Percentiles rank a stretch among this genome's conserved stretches.
phyloP scores from a whole-genome alignment of 768 basidiomycete genomes.

The Gautieria morchelliformis region DNA sequence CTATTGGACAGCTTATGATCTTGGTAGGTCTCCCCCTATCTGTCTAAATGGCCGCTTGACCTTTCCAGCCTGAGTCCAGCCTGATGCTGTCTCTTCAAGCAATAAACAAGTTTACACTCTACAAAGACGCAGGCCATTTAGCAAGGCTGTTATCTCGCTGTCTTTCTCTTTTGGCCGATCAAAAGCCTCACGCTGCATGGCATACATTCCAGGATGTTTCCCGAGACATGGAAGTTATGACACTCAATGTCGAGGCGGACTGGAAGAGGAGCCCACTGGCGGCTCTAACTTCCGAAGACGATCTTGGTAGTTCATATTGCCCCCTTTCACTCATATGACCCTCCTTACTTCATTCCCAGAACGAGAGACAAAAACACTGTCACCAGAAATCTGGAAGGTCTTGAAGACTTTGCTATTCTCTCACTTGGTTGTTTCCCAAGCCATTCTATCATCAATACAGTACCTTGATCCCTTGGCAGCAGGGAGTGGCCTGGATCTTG shows the following conservation, averaged over 20 bases:
- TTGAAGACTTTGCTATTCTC: slow-evolving; percentile 74
- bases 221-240: slow-evolving; percentile 13
- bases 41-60: slow-evolving; percentile 18
- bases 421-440: slow-evolving; percentile 58
- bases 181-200: slow-evolving; percentile 14
- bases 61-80: slow-evolving; percentile 17
- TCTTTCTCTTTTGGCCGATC: slow-evolving; percentile 9
- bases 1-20: neutral
- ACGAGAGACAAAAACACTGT: slow-evolving; percentile 33
- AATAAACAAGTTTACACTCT: slow-evolving; percentile 20
- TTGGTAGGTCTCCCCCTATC: neutral
- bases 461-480: slow-evolving; percentile 36
- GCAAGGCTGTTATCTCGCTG: slow-evolving; percentile 7
- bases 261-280: slow-evolving; percentile 23
- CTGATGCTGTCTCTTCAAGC: slow-evolving; percentile 23
- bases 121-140: slow-evolving; percentile 24
- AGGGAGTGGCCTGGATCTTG: neutral
- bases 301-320: slow-evolving; percentile 16
- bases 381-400: slow-evolving; percentile 50
- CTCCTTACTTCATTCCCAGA: slow-evolving; percentile 21
- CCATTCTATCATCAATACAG: slow-evolving; percentile 43
- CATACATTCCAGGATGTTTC: slow-evolving; percentile 14
- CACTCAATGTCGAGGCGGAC: slow-evolving; percentile 15
- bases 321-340: neutral
- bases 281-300: slow-evolving; percentile 17